phyloP scores from a whole-genome alignment of 345 rosid genomes.

The Linum tenue region DNA sequence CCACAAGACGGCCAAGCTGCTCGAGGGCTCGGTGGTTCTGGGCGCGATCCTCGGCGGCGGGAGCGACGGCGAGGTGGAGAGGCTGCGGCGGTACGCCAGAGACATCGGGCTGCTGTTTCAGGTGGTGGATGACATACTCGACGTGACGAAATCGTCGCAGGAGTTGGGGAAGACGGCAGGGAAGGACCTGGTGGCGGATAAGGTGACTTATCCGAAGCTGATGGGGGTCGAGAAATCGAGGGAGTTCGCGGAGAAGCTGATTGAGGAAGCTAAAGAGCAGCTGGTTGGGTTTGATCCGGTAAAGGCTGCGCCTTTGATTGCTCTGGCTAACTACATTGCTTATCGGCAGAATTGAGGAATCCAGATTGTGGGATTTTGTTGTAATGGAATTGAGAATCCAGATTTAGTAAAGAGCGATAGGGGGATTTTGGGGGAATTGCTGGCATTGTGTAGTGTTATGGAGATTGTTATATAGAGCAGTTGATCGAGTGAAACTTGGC shows the following conservation, averaged over 20 bases:
- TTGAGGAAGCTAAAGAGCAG: slow-evolving; percentile 53
- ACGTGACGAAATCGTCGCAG: slow-evolving; percentile 68
- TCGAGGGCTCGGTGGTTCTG: slow-evolving; percentile 67
- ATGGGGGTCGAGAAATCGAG: slow-evolving; percentile 69
- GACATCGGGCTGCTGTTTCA: slow-evolving; percentile 76
- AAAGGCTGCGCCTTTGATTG: slow-evolving; percentile 77
- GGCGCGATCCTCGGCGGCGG: slow-evolving; percentile 87
- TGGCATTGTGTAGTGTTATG: no score
- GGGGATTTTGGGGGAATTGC: no score
- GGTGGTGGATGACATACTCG: slow-evolving; percentile 93
- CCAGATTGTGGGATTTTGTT: no score
- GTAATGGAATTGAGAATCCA: no score
- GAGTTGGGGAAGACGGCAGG: slow-evolving; percentile 95
- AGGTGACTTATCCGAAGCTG: slow-evolving; percentile 71
- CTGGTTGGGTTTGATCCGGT: slow-evolving; percentile 53
- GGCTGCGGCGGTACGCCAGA: slow-evolving; percentile 59
- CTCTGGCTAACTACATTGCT: slow-evolving; percentile 83
- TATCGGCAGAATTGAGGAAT: slow-evolving; percentile 50
- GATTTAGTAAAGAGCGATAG: no score
- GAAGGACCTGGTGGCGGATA: slow-evolving; percentile 83
- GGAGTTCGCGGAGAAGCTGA: slow-evolving; percentile 64
- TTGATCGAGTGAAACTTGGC: no score
- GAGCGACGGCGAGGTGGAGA: slow-evolving; percentile 56
- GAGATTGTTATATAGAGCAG: no score
- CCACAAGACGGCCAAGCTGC: slow-evolving; percentile 77